Evolutionary conservation across 192 early-diverging fungal species (phyloP).

Genomic region (Coemansia sp.): DNA sequence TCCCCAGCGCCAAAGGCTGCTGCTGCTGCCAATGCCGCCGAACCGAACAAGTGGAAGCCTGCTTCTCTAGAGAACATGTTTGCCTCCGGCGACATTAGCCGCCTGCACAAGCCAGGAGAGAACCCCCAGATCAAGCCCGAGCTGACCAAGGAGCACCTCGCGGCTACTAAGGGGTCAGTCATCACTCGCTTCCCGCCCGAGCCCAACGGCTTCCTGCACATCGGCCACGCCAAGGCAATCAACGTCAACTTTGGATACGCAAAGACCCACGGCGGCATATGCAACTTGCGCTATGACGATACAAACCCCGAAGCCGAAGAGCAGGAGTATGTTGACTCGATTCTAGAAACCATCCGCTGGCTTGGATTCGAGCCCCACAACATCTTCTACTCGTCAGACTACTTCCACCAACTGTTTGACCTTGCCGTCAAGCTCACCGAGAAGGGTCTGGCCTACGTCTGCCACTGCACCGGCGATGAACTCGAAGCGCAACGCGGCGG

Average conservation of each 20-base stretch:
- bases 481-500: slow-evolving; percentile 93
- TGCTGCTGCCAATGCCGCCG: slow-evolving; percentile 21
- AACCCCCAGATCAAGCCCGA: slow-evolving; percentile 95
- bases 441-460: slow-evolving; percentile 89
- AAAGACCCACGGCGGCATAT: slow-evolving; percentile 82
- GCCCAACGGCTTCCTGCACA: slow-evolving; percentile 98
- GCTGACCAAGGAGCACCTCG: slow-evolving; percentile 89
- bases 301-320: slow-evolving; percentile 95
- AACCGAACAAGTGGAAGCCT: slow-evolving; percentile 44
- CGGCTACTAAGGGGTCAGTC: slow-evolving; percentile 87
- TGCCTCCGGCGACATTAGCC: slow-evolving; percentile 90
- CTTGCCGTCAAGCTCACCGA: slow-evolving; percentile 91
- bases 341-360: slow-evolving; percentile 93
- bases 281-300: slow-evolving; percentile 91
- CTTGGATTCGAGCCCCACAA: slow-evolving; percentile 92
- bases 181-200: slow-evolving; percentile 99
- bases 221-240: slow-evolving; percentile 99
- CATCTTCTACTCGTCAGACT: slow-evolving; percentile 96
- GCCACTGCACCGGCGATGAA: slow-evolving; percentile 95
- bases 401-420: slow-evolving; percentile 97
- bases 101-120: slow-evolving; percentile 93
- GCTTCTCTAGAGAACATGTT: slow-evolving; percentile 68
- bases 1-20: slow-evolving; percentile 30
- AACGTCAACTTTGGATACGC: slow-evolving; percentile 99
- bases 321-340: slow-evolving; percentile 93